Percentiles rank a stretch among this genome's conserved stretches.
These are phyloP conservation scores for Kodamaea jinghongensis DNA, from an alignment of 805 yeast species.

Conservation along the genomic window DNA sequence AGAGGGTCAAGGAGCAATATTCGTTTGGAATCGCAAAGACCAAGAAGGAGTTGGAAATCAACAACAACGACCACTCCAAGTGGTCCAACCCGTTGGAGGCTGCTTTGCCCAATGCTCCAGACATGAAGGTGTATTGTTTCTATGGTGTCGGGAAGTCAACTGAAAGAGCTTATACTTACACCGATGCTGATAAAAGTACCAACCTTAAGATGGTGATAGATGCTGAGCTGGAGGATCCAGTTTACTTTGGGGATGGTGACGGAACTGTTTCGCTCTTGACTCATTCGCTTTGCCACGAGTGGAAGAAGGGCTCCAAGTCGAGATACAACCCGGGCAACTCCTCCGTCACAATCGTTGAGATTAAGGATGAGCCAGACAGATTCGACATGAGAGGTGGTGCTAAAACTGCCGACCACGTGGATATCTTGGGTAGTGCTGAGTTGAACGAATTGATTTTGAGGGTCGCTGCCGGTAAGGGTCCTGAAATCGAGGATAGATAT, in stretches of 20 bases:
- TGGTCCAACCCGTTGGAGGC: constrained; percentile 97
- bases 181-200: constrained; percentile 54
- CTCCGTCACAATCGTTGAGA: constrained; percentile 79
- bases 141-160: constrained; percentile 98
- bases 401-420: constrained; percentile 96
- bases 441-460: constrained; percentile 79
- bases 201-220: constrained; percentile 70
- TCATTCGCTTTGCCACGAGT: constrained; percentile 87
- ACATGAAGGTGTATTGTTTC: constrained; percentile 81
- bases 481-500: constrained; percentile 56
- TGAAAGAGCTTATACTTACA: constrained; percentile 87
- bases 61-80: constrained; percentile 69
- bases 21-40: constrained; percentile 74
- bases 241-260: constrained; percentile 87
- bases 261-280: constrained; percentile 90
- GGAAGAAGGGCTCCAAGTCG: constrained; percentile 64
- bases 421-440: constrained; percentile 89
- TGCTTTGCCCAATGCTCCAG: constrained; percentile 89
- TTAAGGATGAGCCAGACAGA: constrained; percentile 88
- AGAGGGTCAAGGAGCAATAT: constrained; percentile 66
- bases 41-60: constrained; percentile 53
- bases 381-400: constrained; percentile 97
- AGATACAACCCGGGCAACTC: constrained; percentile 77
- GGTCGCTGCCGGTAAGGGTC: constrained; percentile 82
- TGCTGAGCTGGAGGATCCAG: constrained; percentile 59